These are phyloP conservation scores for Neurospora sp. DNA, from an alignment of 495 filamentous ascomycete genomes.

Conservation along the genomic window DNA sequence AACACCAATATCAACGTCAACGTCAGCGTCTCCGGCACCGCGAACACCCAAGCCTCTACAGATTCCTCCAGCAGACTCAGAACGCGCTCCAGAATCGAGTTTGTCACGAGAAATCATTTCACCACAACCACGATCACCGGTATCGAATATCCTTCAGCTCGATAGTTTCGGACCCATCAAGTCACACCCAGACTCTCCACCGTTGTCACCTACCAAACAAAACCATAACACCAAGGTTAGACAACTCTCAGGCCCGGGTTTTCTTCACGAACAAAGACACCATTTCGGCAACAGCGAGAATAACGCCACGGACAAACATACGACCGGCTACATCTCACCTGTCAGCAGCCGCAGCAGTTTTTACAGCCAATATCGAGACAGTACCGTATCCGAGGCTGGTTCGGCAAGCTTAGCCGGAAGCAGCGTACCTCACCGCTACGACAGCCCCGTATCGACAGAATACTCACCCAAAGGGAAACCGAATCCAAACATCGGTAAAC, in stretches of 20 bases:
- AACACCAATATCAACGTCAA: background rate
- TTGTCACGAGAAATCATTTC: background rate
- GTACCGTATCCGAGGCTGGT: background rate
- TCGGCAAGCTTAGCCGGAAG: background rate
- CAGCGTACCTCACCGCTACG: background rate
- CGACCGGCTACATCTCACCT: conserved; percentile 5
- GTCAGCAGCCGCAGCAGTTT: conserved; percentile 9
- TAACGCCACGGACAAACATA: background rate
- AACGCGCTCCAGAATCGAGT: background rate
- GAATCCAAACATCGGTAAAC: background rate
- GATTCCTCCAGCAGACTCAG: background rate
- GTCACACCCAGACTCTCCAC: background rate
- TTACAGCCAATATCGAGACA: conserved; percentile 4
- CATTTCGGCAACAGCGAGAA: background rate
- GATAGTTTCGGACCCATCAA: background rate
- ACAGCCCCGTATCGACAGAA: background rate
- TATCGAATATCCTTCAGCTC: conserved; percentile 8
- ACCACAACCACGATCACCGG: conserved; percentile 2
- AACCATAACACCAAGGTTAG: conserved; percentile 12
- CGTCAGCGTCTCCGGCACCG: background rate
- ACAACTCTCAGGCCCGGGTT: conserved; percentile 12
- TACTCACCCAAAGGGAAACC: background rate
- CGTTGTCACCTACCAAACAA: conserved; percentile 10
- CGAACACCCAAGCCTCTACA: background rate
- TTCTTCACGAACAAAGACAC: background rate